Percentiles rank a stretch among this genome's conserved stretches.
Evolutionary conservation across 768 basidiomycete genomes (phyloP).

Genomic region (Amanita inopinata): DNA sequence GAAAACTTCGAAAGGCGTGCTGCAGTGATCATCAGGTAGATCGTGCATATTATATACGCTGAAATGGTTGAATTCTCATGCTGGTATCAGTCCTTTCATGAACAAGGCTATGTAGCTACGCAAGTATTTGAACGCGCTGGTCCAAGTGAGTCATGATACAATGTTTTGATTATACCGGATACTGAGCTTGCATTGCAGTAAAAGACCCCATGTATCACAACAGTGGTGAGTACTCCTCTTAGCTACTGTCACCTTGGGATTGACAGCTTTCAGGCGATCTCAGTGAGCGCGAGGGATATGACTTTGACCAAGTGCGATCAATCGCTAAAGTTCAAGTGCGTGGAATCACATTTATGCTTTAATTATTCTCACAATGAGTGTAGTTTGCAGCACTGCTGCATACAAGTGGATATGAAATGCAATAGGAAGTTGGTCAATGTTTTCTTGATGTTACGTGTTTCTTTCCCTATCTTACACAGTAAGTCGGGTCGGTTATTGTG

Average conservation of each 20-base stretch:
- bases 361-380: not conserved
- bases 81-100: conserved; percentile 68
- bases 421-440: not conserved
- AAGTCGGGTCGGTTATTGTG: not conserved
- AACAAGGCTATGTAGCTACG: conserved; percentile 78
- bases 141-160: conserved; percentile 49
- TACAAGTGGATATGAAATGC: conserved; percentile 49
- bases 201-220: conserved; percentile 88
- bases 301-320: conserved; percentile 69
- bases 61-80: conserved; percentile 4
- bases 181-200: conserved; percentile 30
- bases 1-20: conserved; percentile 43
- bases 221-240: conserved; percentile 36
- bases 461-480: not conserved
- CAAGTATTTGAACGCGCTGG: conserved; percentile 86
- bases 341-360: not conserved
- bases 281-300: conserved; percentile 71
- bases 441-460: not conserved
- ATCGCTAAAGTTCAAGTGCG: conserved; percentile 84
- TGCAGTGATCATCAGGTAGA: conserved; percentile 85
- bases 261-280: conserved; percentile 49
- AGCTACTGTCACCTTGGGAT: not conserved
- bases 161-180: conserved; percentile 1
- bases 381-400: conserved; percentile 67
- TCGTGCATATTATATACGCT: not conserved